These are phyloP conservation scores for Ceratonia siliqua DNA, from an alignment of 306 rosid species.

Conservation along the genomic window DNA sequence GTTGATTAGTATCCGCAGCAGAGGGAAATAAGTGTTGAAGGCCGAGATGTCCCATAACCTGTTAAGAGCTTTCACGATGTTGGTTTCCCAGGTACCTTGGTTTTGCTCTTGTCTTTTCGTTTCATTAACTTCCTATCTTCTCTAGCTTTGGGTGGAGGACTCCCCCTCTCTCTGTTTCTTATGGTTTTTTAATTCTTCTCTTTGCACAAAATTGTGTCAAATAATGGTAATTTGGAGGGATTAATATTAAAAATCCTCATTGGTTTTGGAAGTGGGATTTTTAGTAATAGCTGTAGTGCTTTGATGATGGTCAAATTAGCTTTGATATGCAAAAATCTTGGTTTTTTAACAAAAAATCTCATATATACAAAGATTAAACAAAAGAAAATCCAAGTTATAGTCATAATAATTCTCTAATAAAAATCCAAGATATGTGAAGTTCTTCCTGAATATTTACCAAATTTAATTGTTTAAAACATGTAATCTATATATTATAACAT, in stretches of 20 bases:
- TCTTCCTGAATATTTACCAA: neutral
- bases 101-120: neutral
- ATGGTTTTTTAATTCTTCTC: constrained; percentile 7
- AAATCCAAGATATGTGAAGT: too few relatives aligned
- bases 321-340: neutral
- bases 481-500: too few relatives aligned
- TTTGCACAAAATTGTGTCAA: neutral
- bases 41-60: constrained; percentile 94
- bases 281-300: neutral
- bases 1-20: constrained; percentile 69
- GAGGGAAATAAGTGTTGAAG: constrained; percentile 93
- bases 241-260: neutral
- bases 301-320: neutral
- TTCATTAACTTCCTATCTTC: neutral
- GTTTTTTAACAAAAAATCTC: too few relatives aligned
- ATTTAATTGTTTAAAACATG: neutral
- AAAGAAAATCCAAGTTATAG: too few relatives aligned
- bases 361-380: too few relatives aligned
- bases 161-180: neutral
- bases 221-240: neutral
- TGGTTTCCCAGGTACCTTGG: constrained; percentile 83
- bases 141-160: neutral
- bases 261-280: neutral
- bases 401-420: too few relatives aligned
- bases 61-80: constrained; percentile 73